Conservation (phyloP, 2,329 filamentous ascomycete species). For the Cordyceps militaris region DNA sequence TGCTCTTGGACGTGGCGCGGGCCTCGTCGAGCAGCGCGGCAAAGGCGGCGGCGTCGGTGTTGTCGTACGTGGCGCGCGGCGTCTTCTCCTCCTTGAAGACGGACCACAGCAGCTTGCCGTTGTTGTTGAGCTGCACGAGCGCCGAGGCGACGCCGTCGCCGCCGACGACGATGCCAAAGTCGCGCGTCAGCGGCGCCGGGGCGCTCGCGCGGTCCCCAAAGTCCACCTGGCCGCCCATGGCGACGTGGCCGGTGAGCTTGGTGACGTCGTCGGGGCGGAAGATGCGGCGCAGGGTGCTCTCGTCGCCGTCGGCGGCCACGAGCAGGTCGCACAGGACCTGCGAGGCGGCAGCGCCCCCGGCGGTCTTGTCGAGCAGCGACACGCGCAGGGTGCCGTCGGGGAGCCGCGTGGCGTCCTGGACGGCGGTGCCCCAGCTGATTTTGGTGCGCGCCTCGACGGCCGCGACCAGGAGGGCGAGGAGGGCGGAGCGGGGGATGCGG, state of each 20-base stretch:
- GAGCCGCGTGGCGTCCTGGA: background rate
- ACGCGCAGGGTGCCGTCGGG: conserved; percentile 7
- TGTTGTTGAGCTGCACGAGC: conserved; percentile 31
- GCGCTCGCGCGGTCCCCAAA: conserved; percentile 23
- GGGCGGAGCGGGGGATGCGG: conserved; percentile 24
- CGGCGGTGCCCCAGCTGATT: conserved; percentile 4
- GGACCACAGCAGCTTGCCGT: conserved; percentile 30
- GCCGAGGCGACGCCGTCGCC: conserved; percentile 31
- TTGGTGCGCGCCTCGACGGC: conserved; percentile 15
- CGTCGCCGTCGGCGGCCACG: conserved; percentile 34
- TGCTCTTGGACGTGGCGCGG: conserved; percentile 23
- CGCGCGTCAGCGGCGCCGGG: conserved; percentile 23
- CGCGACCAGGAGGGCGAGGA: conserved; percentile 23
- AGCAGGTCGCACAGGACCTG: conserved; percentile 28
- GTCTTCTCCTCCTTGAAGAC: conserved; percentile 25
- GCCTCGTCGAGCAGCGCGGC: conserved; percentile 24
- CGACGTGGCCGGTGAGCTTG: conserved; percentile 27
- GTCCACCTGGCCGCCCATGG: conserved; percentile 26
- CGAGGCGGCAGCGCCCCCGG: background rate
- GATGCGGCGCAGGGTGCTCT: conserved; percentile 28
- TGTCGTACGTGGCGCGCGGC: conserved; percentile 12
- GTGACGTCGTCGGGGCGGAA: conserved; percentile 30
- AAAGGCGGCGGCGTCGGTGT: conserved; percentile 16
- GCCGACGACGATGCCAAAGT: conserved; percentile 29
- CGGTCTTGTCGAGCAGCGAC: background rate